Conservation (phyloP, 208 protist genomes). For the Trypanosoma vivax region DNA sequence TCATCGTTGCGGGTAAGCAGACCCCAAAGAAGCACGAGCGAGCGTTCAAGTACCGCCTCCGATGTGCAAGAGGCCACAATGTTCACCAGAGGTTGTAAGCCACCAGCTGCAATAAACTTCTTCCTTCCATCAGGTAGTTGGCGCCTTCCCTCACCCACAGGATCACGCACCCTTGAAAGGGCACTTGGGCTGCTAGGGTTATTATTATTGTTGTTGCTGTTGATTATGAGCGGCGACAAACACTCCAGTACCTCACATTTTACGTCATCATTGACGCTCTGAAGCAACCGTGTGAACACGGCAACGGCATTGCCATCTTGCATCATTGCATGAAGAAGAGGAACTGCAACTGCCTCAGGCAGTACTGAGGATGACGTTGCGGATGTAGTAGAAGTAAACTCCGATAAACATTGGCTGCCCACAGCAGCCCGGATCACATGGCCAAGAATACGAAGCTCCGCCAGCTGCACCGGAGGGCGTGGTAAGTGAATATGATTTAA, state of each 20-base stretch:
- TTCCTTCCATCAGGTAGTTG: slow-evolving; percentile 25
- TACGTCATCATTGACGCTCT: slow-evolving; percentile 88
- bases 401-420: neutral
- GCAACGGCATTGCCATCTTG: slow-evolving; percentile 36
- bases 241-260: slow-evolving; percentile 84
- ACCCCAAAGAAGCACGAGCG: slow-evolving; percentile 85
- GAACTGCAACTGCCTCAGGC: slow-evolving; percentile 28
- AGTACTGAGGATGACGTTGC: slow-evolving; percentile 14
- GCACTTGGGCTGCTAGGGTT: slow-evolving; percentile 21
- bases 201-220: slow-evolving; percentile 22
- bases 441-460: slow-evolving; percentile 57
- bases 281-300: slow-evolving; percentile 59
- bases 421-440: slow-evolving; percentile 48
- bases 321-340: slow-evolving; percentile 44
- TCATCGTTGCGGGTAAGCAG: slow-evolving; percentile 66
- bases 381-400: slow-evolving; percentile 1
- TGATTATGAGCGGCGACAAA: slow-evolving; percentile 61
- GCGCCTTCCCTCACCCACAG: slow-evolving; percentile 1
- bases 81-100: slow-evolving; percentile 77
- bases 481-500: slow-evolving; percentile 57
- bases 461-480: slow-evolving; percentile 70
- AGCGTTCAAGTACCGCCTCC: slow-evolving; percentile 81
- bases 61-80: slow-evolving; percentile 83
- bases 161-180: slow-evolving; percentile 3
- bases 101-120: slow-evolving; percentile 61